phyloP scores from a whole-genome alignment of 495 filamentous ascomycete genomes.

The Aspergillus indologenus region DNA sequence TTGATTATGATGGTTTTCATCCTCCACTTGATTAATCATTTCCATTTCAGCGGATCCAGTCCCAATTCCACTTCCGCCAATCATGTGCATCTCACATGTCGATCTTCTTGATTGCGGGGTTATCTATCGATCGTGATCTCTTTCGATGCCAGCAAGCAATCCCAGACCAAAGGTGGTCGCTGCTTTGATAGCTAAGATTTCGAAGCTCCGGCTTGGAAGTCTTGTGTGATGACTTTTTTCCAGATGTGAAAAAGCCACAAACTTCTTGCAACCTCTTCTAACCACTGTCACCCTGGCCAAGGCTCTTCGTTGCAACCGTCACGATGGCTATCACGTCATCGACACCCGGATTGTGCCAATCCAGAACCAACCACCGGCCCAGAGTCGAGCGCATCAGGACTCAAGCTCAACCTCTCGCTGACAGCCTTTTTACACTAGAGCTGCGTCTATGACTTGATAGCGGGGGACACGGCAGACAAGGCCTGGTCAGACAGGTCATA shows the following conservation, averaged over 20 bases:
- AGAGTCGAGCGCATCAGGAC: slow-evolving; percentile 4
- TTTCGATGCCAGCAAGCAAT: neutral
- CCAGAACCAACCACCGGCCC: slow-evolving; percentile 7
- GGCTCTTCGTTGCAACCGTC: neutral
- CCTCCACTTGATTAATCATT: neutral
- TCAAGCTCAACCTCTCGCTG: neutral
- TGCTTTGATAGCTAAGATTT: neutral
- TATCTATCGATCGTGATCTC: neutral
- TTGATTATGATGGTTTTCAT: too few species aligned
- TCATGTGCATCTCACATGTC: neutral
- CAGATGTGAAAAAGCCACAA: neutral
- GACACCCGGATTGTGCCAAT: slow-evolving; percentile 1
- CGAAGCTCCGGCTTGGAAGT: neutral
- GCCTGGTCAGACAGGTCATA: neutral
- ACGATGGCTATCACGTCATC: slow-evolving; percentile 7
- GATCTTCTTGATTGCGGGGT: neutral
- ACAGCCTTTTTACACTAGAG: neutral
- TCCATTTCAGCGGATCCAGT: neutral
- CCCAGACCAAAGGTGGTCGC: neutral
- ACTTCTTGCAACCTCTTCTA: neutral
- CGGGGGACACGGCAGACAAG: neutral
- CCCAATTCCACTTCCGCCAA: neutral
- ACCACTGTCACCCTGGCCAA: neutral
- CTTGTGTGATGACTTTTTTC: neutral
- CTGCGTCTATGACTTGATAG: neutral